These are phyloP conservation scores for Candida sphagnicola DNA, from an alignment of 805 yeast genomes.

Conservation along the genomic window DNA sequence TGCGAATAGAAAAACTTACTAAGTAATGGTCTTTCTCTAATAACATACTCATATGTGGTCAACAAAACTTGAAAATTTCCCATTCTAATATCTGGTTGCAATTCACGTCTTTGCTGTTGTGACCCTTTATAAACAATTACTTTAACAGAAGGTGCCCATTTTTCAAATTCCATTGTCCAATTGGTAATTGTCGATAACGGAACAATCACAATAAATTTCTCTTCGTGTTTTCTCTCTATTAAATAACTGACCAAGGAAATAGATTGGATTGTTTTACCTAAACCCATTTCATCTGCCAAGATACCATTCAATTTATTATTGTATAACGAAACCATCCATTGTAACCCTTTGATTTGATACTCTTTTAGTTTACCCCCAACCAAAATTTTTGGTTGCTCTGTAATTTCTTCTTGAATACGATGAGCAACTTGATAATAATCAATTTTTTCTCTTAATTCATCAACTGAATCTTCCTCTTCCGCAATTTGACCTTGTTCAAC, in stretches of 20 bases:
- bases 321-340: slow-evolving; percentile 64
- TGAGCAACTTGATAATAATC: slow-evolving; percentile 86
- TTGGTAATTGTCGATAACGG: slow-evolving; percentile 82
- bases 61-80: slow-evolving; percentile 74
- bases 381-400: slow-evolving; percentile 62
- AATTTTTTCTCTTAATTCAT: slow-evolving; percentile 59
- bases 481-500: slow-evolving; percentile 11
- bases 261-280: slow-evolving; percentile 72
- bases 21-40: slow-evolving; percentile 69
- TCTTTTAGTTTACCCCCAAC: slow-evolving; percentile 80
- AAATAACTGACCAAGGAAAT: slow-evolving; percentile 71
- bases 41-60: slow-evolving; percentile 80
- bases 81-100: slow-evolving; percentile 59
- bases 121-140: slow-evolving; percentile 76
- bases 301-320: slow-evolving; percentile 62
- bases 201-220: slow-evolving; percentile 74
- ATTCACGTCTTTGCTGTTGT: slow-evolving; percentile 62
- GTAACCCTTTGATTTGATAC: slow-evolving; percentile 63
- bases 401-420: slow-evolving; percentile 61
- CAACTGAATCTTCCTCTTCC: slow-evolving; percentile 37
- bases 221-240: slow-evolving; percentile 62
- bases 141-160: slow-evolving; percentile 81
- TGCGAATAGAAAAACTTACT: slow-evolving; percentile 73
- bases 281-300: slow-evolving; percentile 65
- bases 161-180: slow-evolving; percentile 82